Conservation (phyloP, 2,329 filamentous ascomycete genomes). For the Macrophomina pseudophaseolina region DNA sequence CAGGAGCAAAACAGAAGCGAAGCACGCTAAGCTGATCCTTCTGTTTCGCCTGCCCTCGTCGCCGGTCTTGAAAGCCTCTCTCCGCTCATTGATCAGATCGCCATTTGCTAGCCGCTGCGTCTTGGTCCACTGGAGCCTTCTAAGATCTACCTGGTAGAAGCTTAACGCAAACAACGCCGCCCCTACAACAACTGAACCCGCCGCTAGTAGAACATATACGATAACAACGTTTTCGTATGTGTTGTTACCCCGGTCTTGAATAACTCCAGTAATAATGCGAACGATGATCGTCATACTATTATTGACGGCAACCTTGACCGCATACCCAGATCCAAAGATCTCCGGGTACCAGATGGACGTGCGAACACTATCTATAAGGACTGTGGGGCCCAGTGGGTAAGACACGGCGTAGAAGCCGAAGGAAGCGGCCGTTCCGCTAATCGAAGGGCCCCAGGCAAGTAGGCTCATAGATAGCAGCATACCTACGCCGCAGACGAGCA, state of each 20-base stretch:
- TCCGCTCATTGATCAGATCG: constrained; percentile 51
- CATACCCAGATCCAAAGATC: constrained; percentile 65
- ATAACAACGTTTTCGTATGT: constrained; percentile 61
- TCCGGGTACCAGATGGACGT: constrained; percentile 65
- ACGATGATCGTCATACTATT: constrained; percentile 68
- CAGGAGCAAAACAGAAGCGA: constrained; percentile 52
- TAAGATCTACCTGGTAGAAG: constrained; percentile 49
- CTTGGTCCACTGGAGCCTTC: constrained; percentile 62
- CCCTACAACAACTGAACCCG: constrained; percentile 55
- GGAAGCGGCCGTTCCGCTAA: constrained; percentile 60
- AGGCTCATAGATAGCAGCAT: constrained; percentile 61
- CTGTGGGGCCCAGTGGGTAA: constrained; percentile 60
- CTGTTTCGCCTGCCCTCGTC: constrained; percentile 46
- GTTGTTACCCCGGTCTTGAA: constrained; percentile 63
- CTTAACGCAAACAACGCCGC: constrained; percentile 47
- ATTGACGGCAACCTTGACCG: constrained; percentile 66
- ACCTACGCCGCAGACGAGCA: constrained; percentile 54
- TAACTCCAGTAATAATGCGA: constrained; percentile 61
- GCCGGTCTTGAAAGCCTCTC: constrained; percentile 45
- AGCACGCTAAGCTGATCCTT: constrained; percentile 43
- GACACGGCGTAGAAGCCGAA: constrained; percentile 67
- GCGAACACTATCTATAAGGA: constrained; percentile 66
- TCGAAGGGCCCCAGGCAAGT: constrained; percentile 57
- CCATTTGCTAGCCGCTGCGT: constrained; percentile 57
- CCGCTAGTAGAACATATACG: constrained; percentile 61